Percentiles rank a stretch among this genome's conserved stretches.
These are phyloP conservation scores for Bonia amplexicaulis DNA, from an alignment of 176 grass and related monocot species.

Conservation along the genomic window DNA sequence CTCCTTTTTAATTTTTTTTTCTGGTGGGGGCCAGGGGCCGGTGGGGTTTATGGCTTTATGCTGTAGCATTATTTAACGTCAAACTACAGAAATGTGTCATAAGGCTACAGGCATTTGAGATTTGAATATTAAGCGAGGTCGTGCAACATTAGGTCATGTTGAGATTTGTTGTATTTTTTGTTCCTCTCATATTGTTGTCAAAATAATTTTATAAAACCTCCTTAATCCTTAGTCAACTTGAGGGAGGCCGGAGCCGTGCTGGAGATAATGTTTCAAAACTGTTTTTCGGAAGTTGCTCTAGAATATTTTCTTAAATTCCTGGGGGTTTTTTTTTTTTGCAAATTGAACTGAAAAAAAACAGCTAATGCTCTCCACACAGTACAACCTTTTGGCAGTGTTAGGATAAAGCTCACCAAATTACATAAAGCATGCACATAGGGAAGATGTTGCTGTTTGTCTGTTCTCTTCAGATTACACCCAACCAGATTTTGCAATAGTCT, in stretches of 20 bases:
- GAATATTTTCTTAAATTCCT: not conserved
- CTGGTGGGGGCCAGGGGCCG: not conserved
- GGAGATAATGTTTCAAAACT: constrained; percentile 1
- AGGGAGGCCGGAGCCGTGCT: not conserved
- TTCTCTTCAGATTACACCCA: not conserved
- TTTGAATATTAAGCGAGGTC: not conserved
- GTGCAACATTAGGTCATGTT: not conserved
- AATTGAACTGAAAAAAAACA: not conserved
- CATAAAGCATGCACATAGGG: not conserved
- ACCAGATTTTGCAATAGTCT: not conserved
- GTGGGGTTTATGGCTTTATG: not conserved
- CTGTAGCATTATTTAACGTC: constrained; percentile 1
- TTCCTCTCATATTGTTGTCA: not conserved
- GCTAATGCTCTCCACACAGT: not conserved
- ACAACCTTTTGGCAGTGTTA: not conserved
- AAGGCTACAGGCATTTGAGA: not conserved
- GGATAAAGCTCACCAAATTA: not conserved
- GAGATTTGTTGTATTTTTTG: not conserved
- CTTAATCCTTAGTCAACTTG: constrained; percentile 3
- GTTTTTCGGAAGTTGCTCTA: constrained; percentile 12
- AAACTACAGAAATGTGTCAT: not conserved
- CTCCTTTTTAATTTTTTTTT: not conserved
- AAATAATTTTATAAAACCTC: not conserved
- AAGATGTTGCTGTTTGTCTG: not conserved
- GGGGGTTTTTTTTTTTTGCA: not conserved